Percentiles rank a stretch among this genome's conserved stretches.
Evolutionary conservation across 2,329 filamentous ascomycete species (phyloP).

Genomic region (Trichoderma sp.): DNA sequence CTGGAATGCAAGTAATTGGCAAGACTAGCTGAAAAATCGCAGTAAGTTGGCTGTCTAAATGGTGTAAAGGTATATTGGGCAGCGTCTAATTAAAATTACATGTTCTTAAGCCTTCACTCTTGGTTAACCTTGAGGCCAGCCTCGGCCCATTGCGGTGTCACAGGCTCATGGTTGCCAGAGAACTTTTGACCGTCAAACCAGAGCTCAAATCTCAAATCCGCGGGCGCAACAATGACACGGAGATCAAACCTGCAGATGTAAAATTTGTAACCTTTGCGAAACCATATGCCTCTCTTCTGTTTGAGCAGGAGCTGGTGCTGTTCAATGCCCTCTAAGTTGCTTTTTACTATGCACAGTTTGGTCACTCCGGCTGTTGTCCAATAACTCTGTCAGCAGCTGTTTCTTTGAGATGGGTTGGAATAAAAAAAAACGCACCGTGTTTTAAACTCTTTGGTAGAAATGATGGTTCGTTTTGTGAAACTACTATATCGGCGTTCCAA

Average conservation of each 20-base stretch:
- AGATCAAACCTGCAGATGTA: slow-evolving; percentile 48
- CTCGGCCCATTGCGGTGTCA: slow-evolving; percentile 31
- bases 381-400: not conserved
- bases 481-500: slow-evolving; percentile 41
- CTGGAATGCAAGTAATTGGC: not conserved
- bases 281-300: slow-evolving; percentile 36
- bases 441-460: slow-evolving; percentile 39
- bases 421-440: slow-evolving; percentile 30
- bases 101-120: not conserved
- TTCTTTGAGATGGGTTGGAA: not conserved
- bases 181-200: slow-evolving; percentile 36
- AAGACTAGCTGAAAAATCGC: not conserved
- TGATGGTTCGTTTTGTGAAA: slow-evolving; percentile 39
- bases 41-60: not conserved
- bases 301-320: slow-evolving; percentile 40
- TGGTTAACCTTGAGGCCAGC: not conserved
- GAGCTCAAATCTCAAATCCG: slow-evolving; percentile 50
- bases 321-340: slow-evolving; percentile 40
- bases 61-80: not conserved
- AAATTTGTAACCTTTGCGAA: slow-evolving; percentile 37
- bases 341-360: slow-evolving; percentile 41
- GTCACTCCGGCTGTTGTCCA: slow-evolving; percentile 34
- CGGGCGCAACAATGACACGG: slow-evolving; percentile 53
- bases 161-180: slow-evolving; percentile 26
- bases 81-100: not conserved